phyloP scores from a whole-genome alignment of 2,329 filamentous ascomycete genomes.

The Emmonsiellopsis sp. region DNA sequence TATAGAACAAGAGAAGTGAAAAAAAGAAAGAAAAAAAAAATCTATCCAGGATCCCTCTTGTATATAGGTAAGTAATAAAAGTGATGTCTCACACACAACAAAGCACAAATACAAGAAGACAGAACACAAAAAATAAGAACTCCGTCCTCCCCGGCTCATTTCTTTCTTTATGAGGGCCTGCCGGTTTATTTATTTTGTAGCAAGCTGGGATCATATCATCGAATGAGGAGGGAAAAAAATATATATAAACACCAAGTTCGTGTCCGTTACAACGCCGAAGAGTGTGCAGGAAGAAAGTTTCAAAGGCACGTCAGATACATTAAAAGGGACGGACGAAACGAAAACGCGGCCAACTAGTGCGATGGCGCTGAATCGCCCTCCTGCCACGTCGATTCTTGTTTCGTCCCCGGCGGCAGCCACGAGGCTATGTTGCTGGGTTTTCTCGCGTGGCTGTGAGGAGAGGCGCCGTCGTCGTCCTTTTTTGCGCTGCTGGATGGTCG shows the following conservation, averaged over 20 bases:
- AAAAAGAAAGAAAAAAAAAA: neutral
- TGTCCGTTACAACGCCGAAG: too few species aligned
- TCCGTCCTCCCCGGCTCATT: neutral
- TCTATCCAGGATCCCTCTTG: neutral
- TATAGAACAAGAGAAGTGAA: neutral
- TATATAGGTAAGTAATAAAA: neutral
- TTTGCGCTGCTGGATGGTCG: slow-evolving; percentile 22
- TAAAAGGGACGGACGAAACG: neutral
- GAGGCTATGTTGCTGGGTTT: slow-evolving; percentile 30
- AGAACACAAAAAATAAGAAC: neutral
- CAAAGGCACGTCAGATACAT: neutral
- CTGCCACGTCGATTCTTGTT: slow-evolving; percentile 77
- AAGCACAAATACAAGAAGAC: neutral
- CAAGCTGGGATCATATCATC: neutral
- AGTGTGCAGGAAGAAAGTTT: neutral
- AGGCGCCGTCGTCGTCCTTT: slow-evolving; percentile 33
- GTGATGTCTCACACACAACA: neutral
- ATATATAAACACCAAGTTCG: too few species aligned
- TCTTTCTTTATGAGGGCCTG: neutral
- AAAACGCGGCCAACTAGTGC: slow-evolving; percentile 8
- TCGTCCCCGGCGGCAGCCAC: slow-evolving; percentile 72
- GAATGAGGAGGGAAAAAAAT: neutral
- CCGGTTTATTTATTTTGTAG: too few species aligned
- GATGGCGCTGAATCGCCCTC: slow-evolving; percentile 32
- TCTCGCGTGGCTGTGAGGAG: slow-evolving; percentile 27